Evolutionary conservation across 2,329 filamentous ascomycete genomes (phyloP), one percentile per base, ranked within the genome.

Genomic region (Alternaria tenuissima): DNA sequence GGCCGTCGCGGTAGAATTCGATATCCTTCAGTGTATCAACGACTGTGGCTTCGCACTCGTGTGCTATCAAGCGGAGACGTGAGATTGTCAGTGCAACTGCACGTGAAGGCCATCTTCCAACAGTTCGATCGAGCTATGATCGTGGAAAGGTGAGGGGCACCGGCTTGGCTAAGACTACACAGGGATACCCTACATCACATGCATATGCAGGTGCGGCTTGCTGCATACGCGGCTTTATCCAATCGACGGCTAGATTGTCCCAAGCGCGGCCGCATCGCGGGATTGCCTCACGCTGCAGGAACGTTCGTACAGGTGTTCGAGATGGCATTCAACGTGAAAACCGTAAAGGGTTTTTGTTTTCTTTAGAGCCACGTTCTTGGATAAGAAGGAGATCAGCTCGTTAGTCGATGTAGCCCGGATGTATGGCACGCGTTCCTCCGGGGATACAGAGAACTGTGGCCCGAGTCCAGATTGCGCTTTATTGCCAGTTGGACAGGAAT

Each of bases 201-300:
- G 75, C 76, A 78, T 76, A 76, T 77, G 76, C 74, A 77, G 61
- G 64, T 62, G 67, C 76, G 76, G 76, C 74, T 74, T 66, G 54
- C 60, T 77, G 73, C 76, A 77, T 68, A 44, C 65, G 53, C 46
- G 57, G 64, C 72, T 69, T 57, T 61, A 57, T 24, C 75, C 76
- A 76, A 76, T 76, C 60, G 63, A 41, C 16, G 41, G 44, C 43
- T 55, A 38, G 47, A 41, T 18, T 43, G 38, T 34, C 46, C 55
- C 65, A 71, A 71, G 72, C 62, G 54, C 57, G 63, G 55, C 64
- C 69, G 67, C 65, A 68, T 69, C 66, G 74, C 74, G 73, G 73
- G 69, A 74, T 70, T 65, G 67, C 73, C 72, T 73, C 67, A 70
- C 64, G 71, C 75, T 78, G 75, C 76, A 78, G 76, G 76, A 77